Conservation (phyloP, 2,329 filamentous ascomycete species). For the Trichoderma atrobrunneum region DNA sequence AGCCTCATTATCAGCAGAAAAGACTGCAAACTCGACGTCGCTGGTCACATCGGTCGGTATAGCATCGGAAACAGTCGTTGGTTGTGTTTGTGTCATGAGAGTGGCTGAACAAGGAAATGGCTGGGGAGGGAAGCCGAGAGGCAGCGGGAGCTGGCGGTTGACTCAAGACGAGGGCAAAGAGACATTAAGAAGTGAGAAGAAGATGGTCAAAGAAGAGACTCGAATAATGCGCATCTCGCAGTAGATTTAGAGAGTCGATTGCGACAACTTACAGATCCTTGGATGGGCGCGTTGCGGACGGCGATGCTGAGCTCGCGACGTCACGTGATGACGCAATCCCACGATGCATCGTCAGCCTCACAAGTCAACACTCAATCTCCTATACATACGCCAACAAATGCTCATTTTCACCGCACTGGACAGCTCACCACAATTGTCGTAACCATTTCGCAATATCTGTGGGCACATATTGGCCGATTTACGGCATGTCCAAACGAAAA, state of each 20-base stretch:
- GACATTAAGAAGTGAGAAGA: neutral
- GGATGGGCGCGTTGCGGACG: neutral
- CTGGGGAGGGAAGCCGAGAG: neutral
- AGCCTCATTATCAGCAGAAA: slow-evolving; percentile 1
- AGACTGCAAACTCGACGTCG: neutral
- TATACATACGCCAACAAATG: neutral
- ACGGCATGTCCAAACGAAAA: neutral
- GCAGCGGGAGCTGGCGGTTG: neutral
- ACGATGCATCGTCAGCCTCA: neutral
- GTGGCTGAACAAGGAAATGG: neutral
- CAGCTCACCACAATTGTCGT: neutral
- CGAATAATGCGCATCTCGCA: neutral
- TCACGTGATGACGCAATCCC: neutral
- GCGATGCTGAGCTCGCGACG: neutral
- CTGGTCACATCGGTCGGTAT: neutral
- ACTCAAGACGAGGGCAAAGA: neutral
- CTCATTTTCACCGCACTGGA: neutral
- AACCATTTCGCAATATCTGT: neutral
- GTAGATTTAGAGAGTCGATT: neutral
- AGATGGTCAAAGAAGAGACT: neutral
- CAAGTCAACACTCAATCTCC: neutral
- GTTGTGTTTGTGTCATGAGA: neutral
- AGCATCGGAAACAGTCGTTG: neutral
- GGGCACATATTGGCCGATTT: neutral
- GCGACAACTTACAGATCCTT: neutral